phyloP scores from a whole-genome alignment of 2,329 filamentous ascomycete genomes.

The Paraphaeosphaeria minitans region DNA sequence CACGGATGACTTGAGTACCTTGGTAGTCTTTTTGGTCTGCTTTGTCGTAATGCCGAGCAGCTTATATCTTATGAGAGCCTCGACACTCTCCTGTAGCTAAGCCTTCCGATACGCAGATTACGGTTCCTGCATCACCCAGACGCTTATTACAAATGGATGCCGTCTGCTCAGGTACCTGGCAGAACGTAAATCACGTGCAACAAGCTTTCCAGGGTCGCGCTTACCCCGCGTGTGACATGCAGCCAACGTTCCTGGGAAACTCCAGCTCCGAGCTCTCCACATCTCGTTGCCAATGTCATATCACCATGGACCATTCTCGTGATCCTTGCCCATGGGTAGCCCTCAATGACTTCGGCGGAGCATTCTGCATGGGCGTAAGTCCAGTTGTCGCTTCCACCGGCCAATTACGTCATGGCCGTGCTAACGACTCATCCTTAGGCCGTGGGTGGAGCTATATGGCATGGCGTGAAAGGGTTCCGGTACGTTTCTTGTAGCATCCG shows the following conservation, averaged over 20 bases:
- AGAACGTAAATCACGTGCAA: slow-evolving; percentile 3
- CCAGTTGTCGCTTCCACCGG: slow-evolving; percentile 5
- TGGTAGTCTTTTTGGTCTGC: background rate
- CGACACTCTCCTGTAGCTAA: background rate
- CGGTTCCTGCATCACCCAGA: background rate
- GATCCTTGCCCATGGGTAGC: slow-evolving; percentile 96
- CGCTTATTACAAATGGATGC: background rate
- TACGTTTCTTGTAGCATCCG: slow-evolving; percentile 3
- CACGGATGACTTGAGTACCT: background rate
- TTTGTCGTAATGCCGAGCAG: background rate
- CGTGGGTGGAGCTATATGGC: slow-evolving; percentile 69
- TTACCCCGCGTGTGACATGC: slow-evolving; percentile 10
- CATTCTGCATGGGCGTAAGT: slow-evolving; percentile 91
- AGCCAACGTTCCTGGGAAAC: slow-evolving; percentile 10
- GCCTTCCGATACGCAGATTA: background rate
- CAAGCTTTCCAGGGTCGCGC: slow-evolving; percentile 8
- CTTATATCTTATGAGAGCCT: background rate
- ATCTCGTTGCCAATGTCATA: slow-evolving; percentile 9
- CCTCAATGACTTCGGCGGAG: slow-evolving; percentile 93
- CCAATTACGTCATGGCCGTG: slow-evolving; percentile 16
- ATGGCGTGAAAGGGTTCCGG: slow-evolving; percentile 79
- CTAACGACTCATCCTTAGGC: slow-evolving; percentile 25
- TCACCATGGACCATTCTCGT: slow-evolving; percentile 83
- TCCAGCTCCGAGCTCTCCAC: slow-evolving; percentile 11
- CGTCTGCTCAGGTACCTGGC: background rate